These are phyloP conservation scores for Thielaviopsis punctulata DNA, from an alignment of 2,329 filamentous ascomycete genomes.

Conservation along the genomic window DNA sequence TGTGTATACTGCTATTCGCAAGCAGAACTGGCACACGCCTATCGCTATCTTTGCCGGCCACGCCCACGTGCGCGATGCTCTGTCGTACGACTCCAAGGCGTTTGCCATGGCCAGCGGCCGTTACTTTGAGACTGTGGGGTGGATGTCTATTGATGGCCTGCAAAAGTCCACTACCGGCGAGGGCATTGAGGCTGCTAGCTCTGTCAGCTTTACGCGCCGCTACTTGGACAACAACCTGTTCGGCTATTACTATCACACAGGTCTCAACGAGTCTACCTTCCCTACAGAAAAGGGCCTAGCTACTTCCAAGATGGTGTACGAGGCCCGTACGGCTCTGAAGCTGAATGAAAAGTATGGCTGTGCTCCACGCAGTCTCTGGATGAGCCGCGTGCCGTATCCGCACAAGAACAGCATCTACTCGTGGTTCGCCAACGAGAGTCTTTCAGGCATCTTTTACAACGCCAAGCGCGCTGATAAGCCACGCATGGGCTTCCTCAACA, in stretches of 20 bases:
- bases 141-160: conserved; percentile 65
- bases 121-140: conserved; percentile 91
- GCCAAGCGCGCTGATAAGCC: conserved; percentile 41
- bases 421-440: conserved; percentile 59
- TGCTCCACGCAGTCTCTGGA: conserved; percentile 64
- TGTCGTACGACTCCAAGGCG: conserved; percentile 59
- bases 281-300: conserved; percentile 57
- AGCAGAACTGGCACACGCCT: conserved; percentile 59
- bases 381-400: conserved; percentile 61
- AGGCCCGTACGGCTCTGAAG: conserved; percentile 50
- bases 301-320: conserved; percentile 50
- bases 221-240: conserved; percentile 93
- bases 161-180: conserved; percentile 19
- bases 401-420: conserved; percentile 59
- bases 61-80: conserved; percentile 72
- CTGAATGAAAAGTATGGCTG: conserved; percentile 70
- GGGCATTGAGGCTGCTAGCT: conserved; percentile 18
- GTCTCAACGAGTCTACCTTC: conserved; percentile 54
- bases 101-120: conserved; percentile 73
- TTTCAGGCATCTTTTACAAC: conserved; percentile 49
- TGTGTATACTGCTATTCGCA: conserved; percentile 64
- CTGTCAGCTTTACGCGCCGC: conserved; percentile 49
- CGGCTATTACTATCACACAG: conserved; percentile 67
- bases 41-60: conserved; percentile 90
- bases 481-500: conserved; percentile 65